Evolutionary conservation across 495 filamentous ascomycete genomes (phyloP).

Genomic region (Choiromyces venosus): DNA sequence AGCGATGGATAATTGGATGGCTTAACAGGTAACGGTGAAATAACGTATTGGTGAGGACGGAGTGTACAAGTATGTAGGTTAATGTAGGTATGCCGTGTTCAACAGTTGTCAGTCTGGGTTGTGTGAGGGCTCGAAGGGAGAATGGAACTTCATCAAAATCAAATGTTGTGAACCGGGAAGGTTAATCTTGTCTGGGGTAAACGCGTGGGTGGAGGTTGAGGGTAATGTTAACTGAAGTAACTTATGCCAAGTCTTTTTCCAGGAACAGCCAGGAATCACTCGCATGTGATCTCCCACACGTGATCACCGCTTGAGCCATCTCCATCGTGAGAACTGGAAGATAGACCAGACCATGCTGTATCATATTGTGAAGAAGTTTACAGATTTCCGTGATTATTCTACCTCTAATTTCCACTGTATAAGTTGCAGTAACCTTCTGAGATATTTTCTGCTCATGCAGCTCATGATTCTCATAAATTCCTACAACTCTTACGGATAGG

Average conservation of each 20-base stretch:
- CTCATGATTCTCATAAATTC: background rate
- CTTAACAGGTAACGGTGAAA: background rate
- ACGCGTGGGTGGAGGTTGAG: background rate
- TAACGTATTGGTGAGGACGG: background rate
- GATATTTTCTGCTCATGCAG: background rate
- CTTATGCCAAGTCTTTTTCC: too few relatives aligned
- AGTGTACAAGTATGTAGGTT: background rate
- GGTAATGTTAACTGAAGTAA: background rate
- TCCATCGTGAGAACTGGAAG: background rate
- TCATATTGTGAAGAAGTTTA: background rate
- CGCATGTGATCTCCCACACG: background rate
- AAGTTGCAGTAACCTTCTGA: background rate
- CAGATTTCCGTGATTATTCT: background rate
- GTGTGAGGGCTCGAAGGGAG: background rate
- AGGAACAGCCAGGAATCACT: too few relatives aligned
- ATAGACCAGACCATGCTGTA: background rate
- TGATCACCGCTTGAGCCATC: background rate
- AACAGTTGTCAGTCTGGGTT: background rate
- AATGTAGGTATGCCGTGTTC: background rate
- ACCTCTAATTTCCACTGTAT: background rate
- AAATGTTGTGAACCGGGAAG: background rate
- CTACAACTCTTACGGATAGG: background rate
- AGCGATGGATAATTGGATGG: background rate
- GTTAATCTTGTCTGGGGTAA: background rate
- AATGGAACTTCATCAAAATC: background rate